Evolutionary conservation across 148 eudicot genomes (phyloP), one percentile per base, ranked within the genome.

Genomic region (Diospyros lotus): DNA sequence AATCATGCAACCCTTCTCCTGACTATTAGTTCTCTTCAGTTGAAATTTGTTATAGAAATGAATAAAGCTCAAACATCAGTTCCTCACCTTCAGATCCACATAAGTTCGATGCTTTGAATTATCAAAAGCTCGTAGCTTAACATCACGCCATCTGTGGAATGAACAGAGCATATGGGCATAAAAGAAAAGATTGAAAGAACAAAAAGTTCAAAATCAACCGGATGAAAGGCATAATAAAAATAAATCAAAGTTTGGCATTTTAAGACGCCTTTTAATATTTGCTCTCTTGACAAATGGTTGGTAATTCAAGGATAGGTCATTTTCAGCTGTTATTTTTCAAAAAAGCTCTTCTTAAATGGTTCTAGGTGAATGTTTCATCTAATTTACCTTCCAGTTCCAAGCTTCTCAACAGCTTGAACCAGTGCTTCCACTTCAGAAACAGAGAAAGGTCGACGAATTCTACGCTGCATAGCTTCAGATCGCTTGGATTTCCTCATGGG

Each of bases 401-500:
- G 89, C 87, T 95, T 89, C 90, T 93, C 99, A 78, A 95, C 99
- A 46, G 96, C 99, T 74, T 92, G 91, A 69, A 95, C 97, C 48
- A 95, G 82, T 46, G 97, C 94, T 83, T 95, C 99, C 74, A 95
- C 99, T 85, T 95, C 97, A 58, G 86, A 67, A 62, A 95, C 97
- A 82, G 99, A 88, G 82, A 95, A 95, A 44, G 99, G 99, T 84
- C 97, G 78, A 71, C 98, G 98, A 66, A 95, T 95, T 64, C 98
- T 82, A 76, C 97, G 97, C 66, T 92, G 98, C 28, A 84, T 91
- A 68, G 85, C 79, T 69, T 92, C 98, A 61, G 87, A 76, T 78
- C 87, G 82, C 79, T 90, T 90, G 43, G 83, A 81, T 79, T 89
- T 95, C 76, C 83, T 76, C 80, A 85, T 48, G 53, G 97, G 88